Evolutionary conservation across 371 early-diverging fungal species (phyloP), one percentile per base, ranked within the genome.

Genomic region (Aphelidium insulamus): DNA sequence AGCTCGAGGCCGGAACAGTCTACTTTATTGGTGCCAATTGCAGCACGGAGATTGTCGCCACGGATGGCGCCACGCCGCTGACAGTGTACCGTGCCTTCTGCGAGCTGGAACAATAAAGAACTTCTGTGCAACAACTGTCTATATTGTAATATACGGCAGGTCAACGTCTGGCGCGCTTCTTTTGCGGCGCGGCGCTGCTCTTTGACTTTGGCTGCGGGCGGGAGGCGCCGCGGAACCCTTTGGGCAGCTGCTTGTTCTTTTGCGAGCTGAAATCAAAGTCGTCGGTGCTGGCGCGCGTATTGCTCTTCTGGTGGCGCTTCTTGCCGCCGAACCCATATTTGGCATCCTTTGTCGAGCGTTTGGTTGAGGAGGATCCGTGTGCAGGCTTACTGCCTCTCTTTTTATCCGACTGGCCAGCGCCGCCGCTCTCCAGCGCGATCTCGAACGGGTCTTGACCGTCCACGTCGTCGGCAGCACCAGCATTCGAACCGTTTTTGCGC

Each of bases 241-340:
- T n/a, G n/a, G n/a, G n/a, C n/a, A n/a, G n/a, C n/a, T n/a, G n/a
- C 54, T 68, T 67, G 60, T 72, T 73, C 45, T 61, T 62, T 45
- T 62, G 65, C 21, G 48, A 48, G 31, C 49, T 65, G 44, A 74
- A 77, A n/a, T 57, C 62, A 21, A 63, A 57, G 36, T 79, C 45
- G 41, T 75, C 83, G 17, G 64, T 67, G 31, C 71, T 70, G 26
- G 77, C 79, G 7, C 71, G 60, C 11, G 76, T 77, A 50, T 91
- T 91, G 35, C 63, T 54, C 59, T 84, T 91, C 23, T 55, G 42
- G 34, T 59, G 41, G 18, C 78, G 52, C 55, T 79, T 80, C 52
- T 66, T 68, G 30, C 91, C 91, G 27, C 90, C 90, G 57, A 69
- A 77, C 7, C 90, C 88, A 44, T 69, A 90, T 58, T 77, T 82